Base-by-base conservation (phyloP, 2,329 filamentous ascomycete species). In the Nannizziopsis arthrosporioides region DNA sequence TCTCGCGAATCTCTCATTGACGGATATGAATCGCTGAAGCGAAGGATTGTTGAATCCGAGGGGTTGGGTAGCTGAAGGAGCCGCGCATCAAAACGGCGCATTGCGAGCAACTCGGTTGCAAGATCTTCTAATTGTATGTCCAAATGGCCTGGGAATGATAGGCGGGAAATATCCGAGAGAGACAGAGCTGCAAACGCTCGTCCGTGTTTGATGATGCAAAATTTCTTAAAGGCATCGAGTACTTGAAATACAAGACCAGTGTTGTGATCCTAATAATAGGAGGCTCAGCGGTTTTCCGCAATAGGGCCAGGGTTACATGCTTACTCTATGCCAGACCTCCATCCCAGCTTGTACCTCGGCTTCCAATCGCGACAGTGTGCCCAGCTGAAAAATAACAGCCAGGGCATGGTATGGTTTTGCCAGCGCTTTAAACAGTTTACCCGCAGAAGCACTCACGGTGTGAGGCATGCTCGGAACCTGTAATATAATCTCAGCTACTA, bases 161-260 rank as follows among this genome's bases (percentile, higher is more conserved):
- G 63, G 44, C 59, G 59, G 14, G 64, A 58, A 12, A 74, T 63
- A 42, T 73, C 73, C 4, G 69, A 63, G 8, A 82, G 66, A 3
- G 76, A 74, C 31, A 82, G 68, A 5, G 79, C 77, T 30, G 75
- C 74, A 60, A 90, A 95, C 2, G 85, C 80, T 45, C 77, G 75
- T 39, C 81, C 80, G 19, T 96, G 72, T 51, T 80, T 80, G 31
- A 82, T 71, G 49, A 96, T 78, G 51, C 84, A 81, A 69, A 83
- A 87, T 57, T 81, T 80, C 56, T 84, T 80, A 60, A 89, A 85
- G 8, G 84, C 80, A 15, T 75, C 69, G 35, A 83, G 63, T 9
- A 90, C 81, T 61, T 86, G 79, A 3, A 71, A 68, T 10, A 94
- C 72, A 11, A 96, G 75, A 2, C 81, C 77, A 3, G 69, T 64